phyloP scores from a whole-genome alignment of 805 yeast species.

The Kazachstania africana region DNA sequence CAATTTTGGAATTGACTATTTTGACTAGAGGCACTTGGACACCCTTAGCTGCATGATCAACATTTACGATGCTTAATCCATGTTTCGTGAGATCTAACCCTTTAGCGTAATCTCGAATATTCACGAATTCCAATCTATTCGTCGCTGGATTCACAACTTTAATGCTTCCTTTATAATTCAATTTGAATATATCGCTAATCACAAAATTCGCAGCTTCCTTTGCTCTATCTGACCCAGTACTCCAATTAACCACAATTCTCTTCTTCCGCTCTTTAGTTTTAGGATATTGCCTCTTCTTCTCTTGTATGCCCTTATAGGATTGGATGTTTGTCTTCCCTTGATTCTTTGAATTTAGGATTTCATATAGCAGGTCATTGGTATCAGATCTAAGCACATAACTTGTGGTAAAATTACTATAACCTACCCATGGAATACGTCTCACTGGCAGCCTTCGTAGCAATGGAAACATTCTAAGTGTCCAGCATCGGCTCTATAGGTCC shows the following conservation, averaged over 20 bases:
- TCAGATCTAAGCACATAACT: too few relatives aligned
- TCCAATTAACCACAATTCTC: slow-evolving; percentile 15
- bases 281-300: neutral
- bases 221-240: slow-evolving; percentile 22
- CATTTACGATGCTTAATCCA: slow-evolving; percentile 19
- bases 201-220: slow-evolving; percentile 18
- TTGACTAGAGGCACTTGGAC: slow-evolving; percentile 19
- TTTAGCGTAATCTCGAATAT: slow-evolving; percentile 15
- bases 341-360: too few relatives aligned
- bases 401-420: too few relatives aligned
- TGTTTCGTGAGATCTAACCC: slow-evolving; percentile 16
- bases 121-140: slow-evolving; percentile 10
- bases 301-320: too few relatives aligned
- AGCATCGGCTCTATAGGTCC: too few relatives aligned
- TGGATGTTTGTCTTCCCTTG: too few relatives aligned
- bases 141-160: slow-evolving; percentile 13
- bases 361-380: too few relatives aligned
- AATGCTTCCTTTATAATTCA: slow-evolving; percentile 17
- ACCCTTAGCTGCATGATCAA: slow-evolving; percentile 8
- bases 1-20: slow-evolving; percentile 14
- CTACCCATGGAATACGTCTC: too few relatives aligned
- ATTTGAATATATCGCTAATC: slow-evolving; percentile 11
- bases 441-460: too few relatives aligned
- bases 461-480: too few relatives aligned
- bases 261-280: slow-evolving; percentile 1